phyloP scores from a whole-genome alignment of 1,139 yeast species.

The Saccharomyces hybrid region DNA sequence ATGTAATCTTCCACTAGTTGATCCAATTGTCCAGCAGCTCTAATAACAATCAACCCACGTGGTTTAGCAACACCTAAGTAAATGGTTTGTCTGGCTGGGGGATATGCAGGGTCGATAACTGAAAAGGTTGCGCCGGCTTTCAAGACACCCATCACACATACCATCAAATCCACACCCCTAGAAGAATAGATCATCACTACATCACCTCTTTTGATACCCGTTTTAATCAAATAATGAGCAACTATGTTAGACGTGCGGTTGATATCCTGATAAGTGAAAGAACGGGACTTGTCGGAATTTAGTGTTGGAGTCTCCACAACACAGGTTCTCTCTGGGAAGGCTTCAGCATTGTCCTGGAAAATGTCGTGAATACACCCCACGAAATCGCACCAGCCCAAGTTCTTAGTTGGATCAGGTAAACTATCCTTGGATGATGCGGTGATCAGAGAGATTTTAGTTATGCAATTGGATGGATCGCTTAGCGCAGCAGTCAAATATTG shows the following conservation, averaged over 20 bases:
- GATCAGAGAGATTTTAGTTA: conserved; percentile 59
- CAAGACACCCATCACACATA: conserved; percentile 94
- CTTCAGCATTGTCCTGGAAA: conserved; percentile 73
- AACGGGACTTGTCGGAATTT: conserved; percentile 50
- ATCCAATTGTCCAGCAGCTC: conserved; percentile 80
- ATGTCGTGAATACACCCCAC: conserved; percentile 96
- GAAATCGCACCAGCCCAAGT: conserved; percentile 84
- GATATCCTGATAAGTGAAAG: conserved; percentile 76
- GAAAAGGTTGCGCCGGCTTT: conserved; percentile 98
- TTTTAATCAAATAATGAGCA: conserved; percentile 74
- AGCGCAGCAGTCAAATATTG: conserved; percentile 41
- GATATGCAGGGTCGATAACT: conserved; percentile 97
- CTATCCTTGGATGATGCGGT: conserved; percentile 51
- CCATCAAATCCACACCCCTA: conserved; percentile 93
- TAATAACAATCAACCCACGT: conserved; percentile 76
- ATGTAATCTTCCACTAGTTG: conserved; percentile 72
- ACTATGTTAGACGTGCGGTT: conserved; percentile 90
- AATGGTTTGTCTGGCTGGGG: conserved; percentile 93
- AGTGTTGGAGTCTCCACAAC: conserved; percentile 81
- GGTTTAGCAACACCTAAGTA: conserved; percentile 92
- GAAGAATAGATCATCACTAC: conserved; percentile 96
- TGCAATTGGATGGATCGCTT: conserved; percentile 34
- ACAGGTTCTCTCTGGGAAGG: conserved; percentile 78
- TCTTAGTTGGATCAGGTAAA: conserved; percentile 81
- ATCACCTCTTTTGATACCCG: conserved; percentile 84